Evolutionary conservation across 495 filamentous ascomycete genomes (phyloP), one percentile per base, ranked within the genome.

Genomic region (Neurospora sp.): DNA sequence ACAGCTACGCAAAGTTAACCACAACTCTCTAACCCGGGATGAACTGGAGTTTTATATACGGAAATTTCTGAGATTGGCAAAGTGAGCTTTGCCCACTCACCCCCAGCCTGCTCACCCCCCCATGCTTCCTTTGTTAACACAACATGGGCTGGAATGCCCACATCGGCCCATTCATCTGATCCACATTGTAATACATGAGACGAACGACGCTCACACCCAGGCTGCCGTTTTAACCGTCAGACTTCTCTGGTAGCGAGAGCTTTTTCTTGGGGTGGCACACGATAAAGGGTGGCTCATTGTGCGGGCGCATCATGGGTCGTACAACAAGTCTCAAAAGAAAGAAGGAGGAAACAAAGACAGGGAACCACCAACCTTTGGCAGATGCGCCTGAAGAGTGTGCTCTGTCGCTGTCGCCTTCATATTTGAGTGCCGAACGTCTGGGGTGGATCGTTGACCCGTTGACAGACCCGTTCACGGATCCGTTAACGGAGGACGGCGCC

Each of bases 361-460:
- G 27, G 14, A 66, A 66, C 27, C 54, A 66, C 54, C 7, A 72
- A 86, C 85, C 85, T 86, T 86, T 86, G 72, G 78, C 71, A 12
- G 78, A 72, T n/a, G 79, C 75, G 70, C 79, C 82, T 31, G 78
- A 73, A 35, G 81, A 78, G 10, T 82, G 81, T 18, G 79, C 76
- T 71, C 76, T 80, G 23, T 83, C 81, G 20, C 74, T 75, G 70
- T 85, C 84, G 77, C 80, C 80, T 44, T 86, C 84, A 31, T 78
- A 73, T 71, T 85, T 86, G 70, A 86, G 74, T 10, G 84, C 82
- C 39, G 85, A 86, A 49, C 83, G 83, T 35, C 82, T 77, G 14
- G 82, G 82, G 70, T 78, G 82, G 27, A 54, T 70, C 69, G 54
- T 37, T 66, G 54, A 16, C 12, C 54, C 23, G 23, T 60, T 60